Evolutionary conservation across 2,329 filamentous ascomycete species (phyloP).

Genomic region (Aspergillus calidoustus): DNA sequence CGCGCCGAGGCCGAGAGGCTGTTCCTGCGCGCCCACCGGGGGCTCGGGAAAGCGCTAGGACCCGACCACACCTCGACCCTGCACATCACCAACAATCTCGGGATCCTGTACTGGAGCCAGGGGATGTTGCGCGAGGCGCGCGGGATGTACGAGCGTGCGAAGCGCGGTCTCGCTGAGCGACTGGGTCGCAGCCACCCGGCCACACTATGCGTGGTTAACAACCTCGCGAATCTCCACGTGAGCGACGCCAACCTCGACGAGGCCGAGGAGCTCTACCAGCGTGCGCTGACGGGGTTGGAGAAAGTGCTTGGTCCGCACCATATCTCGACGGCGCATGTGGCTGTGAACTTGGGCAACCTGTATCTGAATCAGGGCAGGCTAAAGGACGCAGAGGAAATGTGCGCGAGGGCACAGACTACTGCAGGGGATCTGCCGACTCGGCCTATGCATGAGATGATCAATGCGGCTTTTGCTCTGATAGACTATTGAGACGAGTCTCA

Average conservation of each 20-base stretch:
- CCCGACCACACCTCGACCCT: background rate
- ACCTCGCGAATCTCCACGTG: background rate
- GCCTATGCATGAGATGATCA: constrained; percentile 1
- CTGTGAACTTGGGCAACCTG: background rate
- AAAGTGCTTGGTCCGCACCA: background rate
- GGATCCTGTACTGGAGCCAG: background rate
- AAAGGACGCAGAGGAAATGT: background rate
- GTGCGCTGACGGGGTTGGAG: background rate
- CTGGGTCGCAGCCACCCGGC: background rate
- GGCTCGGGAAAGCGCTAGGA: background rate
- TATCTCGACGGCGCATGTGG: constrained; percentile 1
- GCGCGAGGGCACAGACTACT: background rate
- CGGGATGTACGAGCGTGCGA: background rate
- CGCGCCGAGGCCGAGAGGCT: background rate
- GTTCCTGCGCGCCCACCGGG: background rate
- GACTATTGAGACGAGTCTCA: background rate
- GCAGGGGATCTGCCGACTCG: background rate
- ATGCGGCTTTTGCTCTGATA: background rate
- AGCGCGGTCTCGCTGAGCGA: background rate
- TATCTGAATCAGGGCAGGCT: background rate
- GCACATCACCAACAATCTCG: background rate
- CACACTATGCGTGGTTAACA: background rate
- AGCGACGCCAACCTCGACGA: background rate
- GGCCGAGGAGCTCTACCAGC: background rate
- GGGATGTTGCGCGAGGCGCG: background rate